Conservation (phyloP, 345 rosid genomes). For the Theobroma cacao region DNA sequence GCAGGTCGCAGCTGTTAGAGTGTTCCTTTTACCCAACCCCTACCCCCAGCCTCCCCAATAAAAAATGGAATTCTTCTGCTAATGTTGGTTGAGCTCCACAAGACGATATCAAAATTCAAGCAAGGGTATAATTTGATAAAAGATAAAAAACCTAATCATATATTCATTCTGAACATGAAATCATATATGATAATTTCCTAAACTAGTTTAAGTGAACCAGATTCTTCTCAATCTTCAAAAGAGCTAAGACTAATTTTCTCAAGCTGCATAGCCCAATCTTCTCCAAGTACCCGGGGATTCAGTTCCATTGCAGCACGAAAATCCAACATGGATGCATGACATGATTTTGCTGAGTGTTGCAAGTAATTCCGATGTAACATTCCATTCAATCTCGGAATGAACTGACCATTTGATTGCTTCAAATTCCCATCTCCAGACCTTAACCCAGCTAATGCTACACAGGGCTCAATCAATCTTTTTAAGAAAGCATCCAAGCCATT, state of each 20-base stretch:
- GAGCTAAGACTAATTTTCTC: slow-evolving; percentile 60
- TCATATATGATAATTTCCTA: slow-evolving; percentile 5
- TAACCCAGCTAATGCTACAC: slow-evolving; percentile 55
- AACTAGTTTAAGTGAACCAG: slow-evolving; percentile 4
- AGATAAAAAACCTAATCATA: slow-evolving; percentile 1
- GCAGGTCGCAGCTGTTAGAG: slow-evolving; percentile 18
- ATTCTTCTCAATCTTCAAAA: slow-evolving; percentile 35
- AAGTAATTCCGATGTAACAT: slow-evolving; percentile 22
- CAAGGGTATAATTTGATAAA: slow-evolving; percentile 1
- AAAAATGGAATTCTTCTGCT: background rate
- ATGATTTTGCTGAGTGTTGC: slow-evolving; percentile 28
- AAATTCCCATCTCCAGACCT: slow-evolving; percentile 29
- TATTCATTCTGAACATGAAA: slow-evolving; percentile 9
- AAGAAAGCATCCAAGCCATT: slow-evolving; percentile 65
- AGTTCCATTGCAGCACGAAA: slow-evolving; percentile 57
- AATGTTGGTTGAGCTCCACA: background rate
- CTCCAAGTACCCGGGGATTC: slow-evolving; percentile 70
- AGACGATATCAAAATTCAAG: slow-evolving; percentile 16
- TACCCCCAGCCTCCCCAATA: background rate
- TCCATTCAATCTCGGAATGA: slow-evolving; percentile 15
- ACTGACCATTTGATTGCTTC: slow-evolving; percentile 22
- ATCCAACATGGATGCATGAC: slow-evolving; percentile 48
- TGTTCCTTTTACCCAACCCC: slow-evolving; percentile 17
- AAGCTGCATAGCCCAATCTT: slow-evolving; percentile 59
- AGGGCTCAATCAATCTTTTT: slow-evolving; percentile 72